phyloP scores from a whole-genome alignment of 139 green algal genomes.

The Penium margaritaceum region DNA sequence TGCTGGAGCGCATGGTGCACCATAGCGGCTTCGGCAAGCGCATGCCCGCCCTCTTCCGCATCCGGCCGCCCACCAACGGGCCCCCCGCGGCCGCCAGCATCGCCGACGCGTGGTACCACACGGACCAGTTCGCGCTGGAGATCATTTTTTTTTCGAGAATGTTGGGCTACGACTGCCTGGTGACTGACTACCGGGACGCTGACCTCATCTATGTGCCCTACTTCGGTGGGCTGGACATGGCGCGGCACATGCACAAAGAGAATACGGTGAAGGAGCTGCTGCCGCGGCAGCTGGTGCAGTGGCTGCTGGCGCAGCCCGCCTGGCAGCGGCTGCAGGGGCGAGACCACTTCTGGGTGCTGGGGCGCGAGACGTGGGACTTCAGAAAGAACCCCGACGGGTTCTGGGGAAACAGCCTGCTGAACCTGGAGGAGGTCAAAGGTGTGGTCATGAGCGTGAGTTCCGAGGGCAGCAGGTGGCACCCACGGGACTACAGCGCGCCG shows the following conservation, averaged over 20 bases:
- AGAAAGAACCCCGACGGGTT: background rate
- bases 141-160: conserved; percentile 7
- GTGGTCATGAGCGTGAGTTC: too few relatives aligned
- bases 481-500: too few relatives aligned
- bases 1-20: too few relatives aligned
- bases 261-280: background rate
- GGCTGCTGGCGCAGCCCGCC: background rate
- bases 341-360: conserved; percentile 14
- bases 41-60: too few relatives aligned
- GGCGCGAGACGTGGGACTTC: conserved; percentile 18
- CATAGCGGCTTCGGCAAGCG: too few relatives aligned
- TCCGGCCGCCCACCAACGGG: too few relatives aligned
- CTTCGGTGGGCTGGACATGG: background rate
- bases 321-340: conserved; percentile 8
- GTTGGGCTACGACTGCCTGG: conserved; percentile 13
- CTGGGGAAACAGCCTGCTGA: conserved; percentile 12
- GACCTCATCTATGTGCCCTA: conserved; percentile 11
- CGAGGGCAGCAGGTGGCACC: too few relatives aligned
- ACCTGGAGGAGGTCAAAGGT: conserved; percentile 12
- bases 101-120: conserved; percentile 27
- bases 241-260: background rate
- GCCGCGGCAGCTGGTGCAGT: background rate
- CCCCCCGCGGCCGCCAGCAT: too few relatives aligned
- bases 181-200: background rate
- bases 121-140: conserved; percentile 19